Evolutionary conservation across 2,329 filamentous ascomycete species (phyloP).

Genomic region (Cladosporium sp.): DNA sequence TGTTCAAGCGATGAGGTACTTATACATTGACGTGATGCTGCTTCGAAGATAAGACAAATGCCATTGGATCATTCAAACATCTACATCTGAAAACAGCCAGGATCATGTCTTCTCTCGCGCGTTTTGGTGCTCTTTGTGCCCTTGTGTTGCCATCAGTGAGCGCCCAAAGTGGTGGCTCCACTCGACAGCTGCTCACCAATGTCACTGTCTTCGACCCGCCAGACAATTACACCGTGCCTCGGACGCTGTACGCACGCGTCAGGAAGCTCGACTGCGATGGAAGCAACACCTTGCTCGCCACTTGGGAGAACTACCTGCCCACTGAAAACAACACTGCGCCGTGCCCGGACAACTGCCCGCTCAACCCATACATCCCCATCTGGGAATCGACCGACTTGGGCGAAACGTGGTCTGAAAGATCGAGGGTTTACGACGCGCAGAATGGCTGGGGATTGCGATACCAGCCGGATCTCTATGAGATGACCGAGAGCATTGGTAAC

Average conservation of each 20-base stretch:
- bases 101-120: background rate
- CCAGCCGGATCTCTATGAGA: slow-evolving; percentile 67
- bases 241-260: slow-evolving; percentile 55
- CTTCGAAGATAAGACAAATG: background rate
- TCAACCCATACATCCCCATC: slow-evolving; percentile 46
- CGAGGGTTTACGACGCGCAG: slow-evolving; percentile 62
- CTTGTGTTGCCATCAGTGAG: slow-evolving; percentile 5
- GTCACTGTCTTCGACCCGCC: slow-evolving; percentile 32
- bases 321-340: slow-evolving; percentile 39
- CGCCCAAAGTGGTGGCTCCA: slow-evolving; percentile 11
- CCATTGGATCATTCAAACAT: background rate
- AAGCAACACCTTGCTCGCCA: slow-evolving; percentile 46
- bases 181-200: slow-evolving; percentile 21
- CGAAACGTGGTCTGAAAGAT: slow-evolving; percentile 62
- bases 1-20: background rate
- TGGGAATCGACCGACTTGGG: slow-evolving; percentile 49
- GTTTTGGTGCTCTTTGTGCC: background rate
- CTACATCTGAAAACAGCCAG: background rate
- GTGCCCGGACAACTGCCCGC: slow-evolving; percentile 16
- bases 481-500: slow-evolving; percentile 58
- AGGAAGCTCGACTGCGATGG: slow-evolving; percentile 41
- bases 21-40: background rate
- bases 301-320: slow-evolving; percentile 57
- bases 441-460: slow-evolving; percentile 67
- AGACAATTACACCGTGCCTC: slow-evolving; percentile 32